These are phyloP conservation scores for Neoascochyta sp. DNA, from an alignment of 2,329 filamentous ascomycete species.

Conservation along the genomic window DNA sequence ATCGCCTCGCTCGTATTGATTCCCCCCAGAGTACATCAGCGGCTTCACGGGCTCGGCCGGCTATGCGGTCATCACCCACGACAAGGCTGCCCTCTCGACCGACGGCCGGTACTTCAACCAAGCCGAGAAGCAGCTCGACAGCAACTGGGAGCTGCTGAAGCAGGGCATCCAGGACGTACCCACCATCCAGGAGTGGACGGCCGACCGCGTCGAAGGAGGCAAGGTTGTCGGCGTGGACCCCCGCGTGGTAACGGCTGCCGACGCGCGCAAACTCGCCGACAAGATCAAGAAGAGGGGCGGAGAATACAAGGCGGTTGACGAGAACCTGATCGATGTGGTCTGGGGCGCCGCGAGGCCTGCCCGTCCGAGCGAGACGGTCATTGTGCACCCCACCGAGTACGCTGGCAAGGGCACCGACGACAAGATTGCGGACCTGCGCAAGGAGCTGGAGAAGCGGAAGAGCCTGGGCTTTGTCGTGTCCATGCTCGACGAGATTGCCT, in stretches of 20 bases:
- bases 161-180: slow-evolving; percentile 90
- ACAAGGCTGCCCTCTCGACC: slow-evolving; percentile 85
- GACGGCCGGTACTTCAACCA: slow-evolving; percentile 99
- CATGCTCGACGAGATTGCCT: slow-evolving; percentile 94
- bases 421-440: slow-evolving; percentile 83
- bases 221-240: slow-evolving; percentile 91
- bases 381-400: slow-evolving; percentile 67
- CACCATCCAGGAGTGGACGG: slow-evolving; percentile 95
- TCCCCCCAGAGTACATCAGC: slow-evolving; percentile 67
- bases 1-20: slow-evolving; percentile 25
- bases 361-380: slow-evolving; percentile 71
- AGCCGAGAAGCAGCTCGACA: slow-evolving; percentile 82
- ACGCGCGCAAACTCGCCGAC: slow-evolving; percentile 72
- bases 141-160: slow-evolving; percentile 88
- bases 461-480: slow-evolving; percentile 83
- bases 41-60: slow-evolving; percentile 95
- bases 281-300: slow-evolving; percentile 86
- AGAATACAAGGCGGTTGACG: slow-evolving; percentile 68
- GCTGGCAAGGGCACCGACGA: slow-evolving; percentile 77
- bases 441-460: slow-evolving; percentile 87
- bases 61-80: slow-evolving; percentile 80
- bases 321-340: slow-evolving; percentile 87
- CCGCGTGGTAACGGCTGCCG: slow-evolving; percentile 72
- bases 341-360: slow-evolving; percentile 74
- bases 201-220: slow-evolving; percentile 78